These are phyloP conservation scores for Mucor circinelloides DNA, from an alignment of 371 early-diverging fungal species.

Conservation along the genomic window DNA sequence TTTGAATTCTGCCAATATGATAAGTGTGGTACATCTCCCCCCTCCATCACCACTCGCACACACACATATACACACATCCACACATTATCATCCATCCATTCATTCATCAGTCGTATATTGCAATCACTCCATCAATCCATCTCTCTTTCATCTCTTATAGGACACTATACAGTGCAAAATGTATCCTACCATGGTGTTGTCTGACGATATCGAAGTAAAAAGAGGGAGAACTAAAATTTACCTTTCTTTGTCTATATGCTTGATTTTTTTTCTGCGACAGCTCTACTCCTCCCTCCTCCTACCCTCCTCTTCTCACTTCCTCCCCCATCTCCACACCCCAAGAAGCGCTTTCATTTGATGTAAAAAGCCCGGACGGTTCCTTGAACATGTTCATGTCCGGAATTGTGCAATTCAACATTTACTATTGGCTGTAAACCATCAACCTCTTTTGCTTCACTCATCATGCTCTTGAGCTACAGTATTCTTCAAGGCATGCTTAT, in stretches of 20 bases:
- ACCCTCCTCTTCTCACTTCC: background rate
- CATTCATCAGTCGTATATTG: background rate
- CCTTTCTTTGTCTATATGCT: conserved; percentile 9
- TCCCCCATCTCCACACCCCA: background rate
- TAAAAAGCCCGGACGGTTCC: background rate
- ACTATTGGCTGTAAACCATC: background rate
- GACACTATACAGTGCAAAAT: background rate
- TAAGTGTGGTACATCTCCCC: background rate
- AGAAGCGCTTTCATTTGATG: background rate
- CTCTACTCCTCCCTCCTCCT: background rate
- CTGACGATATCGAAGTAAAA: conserved; percentile 28
- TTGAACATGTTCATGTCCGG: background rate
- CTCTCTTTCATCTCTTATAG: background rate
- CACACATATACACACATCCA: background rate
- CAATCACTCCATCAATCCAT: background rate
- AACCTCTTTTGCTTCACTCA: background rate
- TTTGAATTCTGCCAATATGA: background rate
- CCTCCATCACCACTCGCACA: background rate
- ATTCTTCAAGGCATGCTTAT: no score
- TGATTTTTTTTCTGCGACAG: conserved; percentile 5
- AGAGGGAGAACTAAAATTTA: conserved; percentile 16
- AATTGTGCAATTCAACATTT: background rate
- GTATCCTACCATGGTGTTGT: conserved; percentile 24
- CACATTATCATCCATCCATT: conserved; percentile 4
- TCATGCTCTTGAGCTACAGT: no score